Conservation (phyloP, 2,329 filamentous ascomycete genomes). For the Colletotrichum liaoningense region DNA sequence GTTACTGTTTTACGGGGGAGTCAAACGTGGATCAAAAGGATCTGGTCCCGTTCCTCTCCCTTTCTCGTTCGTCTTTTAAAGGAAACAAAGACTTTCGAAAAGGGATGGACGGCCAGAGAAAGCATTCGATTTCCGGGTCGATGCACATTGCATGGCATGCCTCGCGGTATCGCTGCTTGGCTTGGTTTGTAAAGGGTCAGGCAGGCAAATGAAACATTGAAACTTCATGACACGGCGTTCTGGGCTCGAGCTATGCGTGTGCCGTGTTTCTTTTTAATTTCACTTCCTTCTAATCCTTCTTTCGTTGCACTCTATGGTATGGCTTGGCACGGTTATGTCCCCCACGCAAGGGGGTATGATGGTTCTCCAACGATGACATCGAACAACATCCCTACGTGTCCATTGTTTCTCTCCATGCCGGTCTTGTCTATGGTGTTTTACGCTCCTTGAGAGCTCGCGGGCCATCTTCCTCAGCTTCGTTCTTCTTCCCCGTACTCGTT, state of each 20-base stretch:
- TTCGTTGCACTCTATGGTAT: neutral
- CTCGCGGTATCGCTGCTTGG: slow-evolving; percentile 50
- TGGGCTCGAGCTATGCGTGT: slow-evolving; percentile 33
- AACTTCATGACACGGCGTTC: slow-evolving; percentile 46
- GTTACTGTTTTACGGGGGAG: slow-evolving; percentile 35
- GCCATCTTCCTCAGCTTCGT: too few species aligned
- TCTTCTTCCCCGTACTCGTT: neutral
- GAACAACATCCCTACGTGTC: neutral
- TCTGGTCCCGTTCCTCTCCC: slow-evolving; percentile 39
- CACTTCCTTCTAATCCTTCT: neutral
- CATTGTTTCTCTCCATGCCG: neutral
- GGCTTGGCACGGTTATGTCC: neutral
- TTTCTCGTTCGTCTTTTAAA: slow-evolving; percentile 34
- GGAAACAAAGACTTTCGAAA: slow-evolving; percentile 7
- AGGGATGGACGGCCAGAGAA: slow-evolving; percentile 15
- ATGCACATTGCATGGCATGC: slow-evolving; percentile 62
- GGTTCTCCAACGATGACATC: slow-evolving; percentile 1
- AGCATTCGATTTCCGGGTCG: slow-evolving; percentile 40
- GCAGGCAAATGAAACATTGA: slow-evolving; percentile 64
- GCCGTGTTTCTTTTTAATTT: slow-evolving; percentile 27
- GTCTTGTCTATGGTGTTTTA: neutral
- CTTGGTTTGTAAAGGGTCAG: slow-evolving; percentile 61
- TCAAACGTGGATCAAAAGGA: slow-evolving; percentile 47
- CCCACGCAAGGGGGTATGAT: neutral
- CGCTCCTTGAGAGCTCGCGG: neutral